These are phyloP conservation scores for Flaveria linearis DNA, from an alignment of 129 eudicot species.

Conservation along the genomic window DNA sequence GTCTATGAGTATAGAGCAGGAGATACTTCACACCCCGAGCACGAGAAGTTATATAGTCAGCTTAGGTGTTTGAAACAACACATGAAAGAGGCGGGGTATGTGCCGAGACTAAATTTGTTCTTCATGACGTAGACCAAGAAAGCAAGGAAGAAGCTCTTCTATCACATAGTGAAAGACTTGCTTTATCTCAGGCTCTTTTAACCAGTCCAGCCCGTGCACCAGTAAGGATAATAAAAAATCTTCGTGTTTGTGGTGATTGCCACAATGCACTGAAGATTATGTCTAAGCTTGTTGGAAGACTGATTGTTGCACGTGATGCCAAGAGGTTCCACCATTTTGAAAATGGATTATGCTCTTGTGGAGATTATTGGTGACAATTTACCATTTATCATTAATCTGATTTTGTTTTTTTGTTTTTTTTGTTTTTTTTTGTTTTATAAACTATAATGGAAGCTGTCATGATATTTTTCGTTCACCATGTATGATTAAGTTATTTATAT, in stretches of 20 bases:
- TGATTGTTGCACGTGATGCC: conserved; percentile 25
- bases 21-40: conserved; percentile 21
- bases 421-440: neutral
- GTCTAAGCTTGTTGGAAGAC: conserved; percentile 22
- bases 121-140: conserved; percentile 20
- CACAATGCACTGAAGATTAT: conserved; percentile 16
- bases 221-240: conserved; percentile 14
- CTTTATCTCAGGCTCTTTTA: conserved; percentile 23
- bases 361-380: conserved; percentile 20
- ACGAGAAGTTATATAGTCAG: conserved; percentile 17
- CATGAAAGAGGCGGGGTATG: conserved; percentile 18
- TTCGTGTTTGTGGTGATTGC: conserved; percentile 21
- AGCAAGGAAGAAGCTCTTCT: conserved; percentile 23
- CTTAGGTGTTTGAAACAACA: conserved; percentile 21
- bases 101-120: conserved; percentile 14
- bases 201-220: conserved; percentile 18
- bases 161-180: conserved; percentile 20
- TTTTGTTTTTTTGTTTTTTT: neutral
- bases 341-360: conserved; percentile 19
- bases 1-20: conserved; percentile 20
- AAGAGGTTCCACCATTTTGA: conserved; percentile 21
- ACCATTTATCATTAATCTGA: neutral
- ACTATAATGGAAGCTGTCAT: neutral
- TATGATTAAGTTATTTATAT: conserved; percentile 4
- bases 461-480: conserved; percentile 1